Base-by-base conservation (phyloP, 75 land plant genomes). In the Picea glauca region DNA sequence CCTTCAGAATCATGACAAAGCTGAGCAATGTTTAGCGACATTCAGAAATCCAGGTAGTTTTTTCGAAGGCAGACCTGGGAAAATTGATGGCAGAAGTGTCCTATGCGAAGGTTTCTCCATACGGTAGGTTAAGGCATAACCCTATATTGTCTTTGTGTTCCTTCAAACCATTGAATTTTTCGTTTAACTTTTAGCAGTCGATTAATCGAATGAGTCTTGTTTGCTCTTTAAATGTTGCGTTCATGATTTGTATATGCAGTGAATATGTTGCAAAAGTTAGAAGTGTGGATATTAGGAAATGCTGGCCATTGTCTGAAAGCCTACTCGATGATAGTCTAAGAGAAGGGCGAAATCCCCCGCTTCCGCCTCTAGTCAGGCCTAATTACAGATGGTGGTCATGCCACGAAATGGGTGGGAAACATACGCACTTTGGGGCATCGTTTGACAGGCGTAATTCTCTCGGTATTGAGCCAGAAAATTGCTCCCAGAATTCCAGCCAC, bases 381-480 rank as follows among this genome's bases (percentile, higher is more conserved):
- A 13, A 4, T 18, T 18, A 35, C n/a, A 68, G 72, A 68, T 68
- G 72, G 72, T 66, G 72, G 72, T 35, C 72, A 35, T 66, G 72
- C 40, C 46, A 32, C 32, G 18, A 35, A 14, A 26, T 35, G 8
- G 38, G 18, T 3, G 72, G 6, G 46, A 46, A 68, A 20, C 50
- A 68, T 43, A 38, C 17, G 9, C 50, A 15, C 4, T 35, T 68
- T 68, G 72, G 72, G n/a, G 17, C 9, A 30, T 32, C 46, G 2
- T 35, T 35, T 33, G 14, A 66, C 46, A 67, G 32, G 18, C 43
- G 18, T n/a, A 3, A 33, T 18, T 17, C 14, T 66, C 70, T 26
- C 17, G 18, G 18, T 35, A 17, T 1, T 33, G 18, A 4, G 43
- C n/a, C 40, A 0, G 72, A 67, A 38, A 38, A 38, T 17, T 15